Evolutionary conservation across 306 rosid genomes (phyloP).

Genomic region (Medicago ruthenica): DNA sequence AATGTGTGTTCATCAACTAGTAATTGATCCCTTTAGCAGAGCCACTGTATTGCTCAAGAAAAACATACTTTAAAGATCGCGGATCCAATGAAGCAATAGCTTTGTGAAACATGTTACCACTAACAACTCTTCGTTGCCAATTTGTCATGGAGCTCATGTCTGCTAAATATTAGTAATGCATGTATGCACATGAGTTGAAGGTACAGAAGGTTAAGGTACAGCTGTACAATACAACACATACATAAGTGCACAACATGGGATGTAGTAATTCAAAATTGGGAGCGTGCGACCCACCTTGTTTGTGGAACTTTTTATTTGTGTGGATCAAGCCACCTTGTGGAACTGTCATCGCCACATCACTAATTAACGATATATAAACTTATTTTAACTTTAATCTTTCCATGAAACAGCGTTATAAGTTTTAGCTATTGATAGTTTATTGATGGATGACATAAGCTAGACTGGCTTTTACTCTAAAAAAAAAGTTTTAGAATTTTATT

Average conservation of each 20-base stretch:
- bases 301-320: background rate
- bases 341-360: no score
- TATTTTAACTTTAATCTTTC: background rate
- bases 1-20: no score
- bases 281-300: background rate
- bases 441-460: no score
- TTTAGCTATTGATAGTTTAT: no score
- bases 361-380: no score
- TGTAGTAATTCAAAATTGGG: background rate
- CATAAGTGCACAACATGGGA: background rate
- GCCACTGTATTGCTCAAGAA: background rate
- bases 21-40: no score
- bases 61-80: background rate
- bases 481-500: no score
- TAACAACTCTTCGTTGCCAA: background rate
- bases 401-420: no score
- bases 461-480: no score
- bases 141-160: background rate
- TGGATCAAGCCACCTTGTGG: no score
- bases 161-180: background rate
- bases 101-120: background rate
- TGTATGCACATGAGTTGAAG: background rate
- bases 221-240: background rate
- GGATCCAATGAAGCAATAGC: background rate
- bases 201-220: conserved; percentile 6